Conservation (phyloP, 768 basidiomycete genomes). For the Lactifluus piperatus region DNA sequence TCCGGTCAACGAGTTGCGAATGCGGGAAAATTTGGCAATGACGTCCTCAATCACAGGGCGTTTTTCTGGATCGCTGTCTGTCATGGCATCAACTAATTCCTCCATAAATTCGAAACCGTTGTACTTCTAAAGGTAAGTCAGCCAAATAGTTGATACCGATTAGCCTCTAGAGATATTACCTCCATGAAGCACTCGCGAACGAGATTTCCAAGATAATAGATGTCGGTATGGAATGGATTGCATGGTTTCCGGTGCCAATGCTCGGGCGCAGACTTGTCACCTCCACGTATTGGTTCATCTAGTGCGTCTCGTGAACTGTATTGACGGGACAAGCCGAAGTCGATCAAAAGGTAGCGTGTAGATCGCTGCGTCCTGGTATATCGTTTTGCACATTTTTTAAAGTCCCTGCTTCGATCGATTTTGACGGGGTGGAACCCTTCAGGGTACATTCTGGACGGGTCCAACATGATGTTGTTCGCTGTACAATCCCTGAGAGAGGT, state of each 20-base stretch:
- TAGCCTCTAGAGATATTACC: background rate
- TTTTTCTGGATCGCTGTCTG: conserved; percentile 25
- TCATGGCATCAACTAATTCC: conserved; percentile 28
- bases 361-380: conserved; percentile 27
- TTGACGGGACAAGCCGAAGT: conserved; percentile 30
- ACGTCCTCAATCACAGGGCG: conserved; percentile 29
- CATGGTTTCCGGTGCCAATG: conserved; percentile 17
- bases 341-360: conserved; percentile 29
- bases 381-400: conserved; percentile 21
- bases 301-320: conserved; percentile 25
- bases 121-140: conserved; percentile 19
- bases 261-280: conserved; percentile 34
- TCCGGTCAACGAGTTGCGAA: conserved; percentile 18
- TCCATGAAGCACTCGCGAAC: conserved; percentile 24
- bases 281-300: conserved; percentile 29
- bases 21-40: conserved; percentile 23
- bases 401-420: conserved; percentile 18
- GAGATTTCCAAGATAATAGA: conserved; percentile 30
- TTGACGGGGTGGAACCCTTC: conserved; percentile 24
- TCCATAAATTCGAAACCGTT: conserved; percentile 28
- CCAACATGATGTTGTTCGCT: conserved; percentile 24
- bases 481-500: conserved; percentile 10
- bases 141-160: background rate
- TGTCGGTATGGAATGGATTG: conserved; percentile 30
- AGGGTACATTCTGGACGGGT: conserved; percentile 23